Evolutionary conservation across 495 filamentous ascomycete species (phyloP).

Genomic region (Neurospora sp.): DNA sequence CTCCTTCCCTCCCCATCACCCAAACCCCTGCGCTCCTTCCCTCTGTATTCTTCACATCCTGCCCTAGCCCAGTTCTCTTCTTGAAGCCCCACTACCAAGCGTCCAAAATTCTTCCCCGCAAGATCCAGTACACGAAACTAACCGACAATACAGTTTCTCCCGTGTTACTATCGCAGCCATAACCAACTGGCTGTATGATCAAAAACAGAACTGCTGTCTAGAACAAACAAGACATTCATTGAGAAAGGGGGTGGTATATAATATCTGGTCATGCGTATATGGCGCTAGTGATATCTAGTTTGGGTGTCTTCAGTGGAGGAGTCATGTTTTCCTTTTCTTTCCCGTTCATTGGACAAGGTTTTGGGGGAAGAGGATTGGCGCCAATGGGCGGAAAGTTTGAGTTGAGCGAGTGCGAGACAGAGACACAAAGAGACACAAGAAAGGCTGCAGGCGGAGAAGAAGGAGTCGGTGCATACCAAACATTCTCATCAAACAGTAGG

Average conservation of each 20-base stretch:
- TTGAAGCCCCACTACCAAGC: neutral
- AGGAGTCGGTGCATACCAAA: neutral
- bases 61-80: neutral
- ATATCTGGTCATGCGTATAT: neutral
- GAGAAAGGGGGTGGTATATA: neutral
- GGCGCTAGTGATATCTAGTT: neutral
- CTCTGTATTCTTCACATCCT: neutral
- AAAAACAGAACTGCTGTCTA: neutral
- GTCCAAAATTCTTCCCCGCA: neutral
- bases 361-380: neutral
- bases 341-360: neutral
- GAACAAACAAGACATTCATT: slow-evolving; percentile 4
- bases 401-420: neutral
- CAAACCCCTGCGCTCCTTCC: neutral
- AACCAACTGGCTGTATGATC: slow-evolving; percentile 37
- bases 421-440: neutral
- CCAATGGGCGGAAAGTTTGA: neutral
- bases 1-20: neutral
- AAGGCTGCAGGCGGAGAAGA: neutral
- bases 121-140: slow-evolving; percentile 6
- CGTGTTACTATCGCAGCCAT: slow-evolving; percentile 40
- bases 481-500: neutral
- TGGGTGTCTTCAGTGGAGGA: neutral
- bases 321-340: neutral
- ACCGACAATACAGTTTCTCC: slow-evolving; percentile 33